Base-by-base conservation (phyloP, 2,329 filamentous ascomycete genomes). In the Plectosphaerella sp. region DNA sequence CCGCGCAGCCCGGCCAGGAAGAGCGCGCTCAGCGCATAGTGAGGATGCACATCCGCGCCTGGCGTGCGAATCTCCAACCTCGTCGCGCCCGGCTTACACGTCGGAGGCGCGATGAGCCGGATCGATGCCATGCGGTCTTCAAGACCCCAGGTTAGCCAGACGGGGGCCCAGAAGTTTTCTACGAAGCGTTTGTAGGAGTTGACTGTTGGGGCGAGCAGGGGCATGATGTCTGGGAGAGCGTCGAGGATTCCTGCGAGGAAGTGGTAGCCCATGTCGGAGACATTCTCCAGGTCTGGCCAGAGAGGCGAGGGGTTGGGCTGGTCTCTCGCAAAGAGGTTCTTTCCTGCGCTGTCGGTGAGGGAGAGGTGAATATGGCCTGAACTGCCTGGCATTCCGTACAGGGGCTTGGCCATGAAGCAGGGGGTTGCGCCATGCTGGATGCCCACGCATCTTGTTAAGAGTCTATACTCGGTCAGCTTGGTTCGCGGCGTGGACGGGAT, bases 151-250 rank as follows among this genome's bases (percentile, higher is more conserved):
- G 83, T 88, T 0, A 90, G 86, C 0, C 86, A 89, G 15, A 90
- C 87, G 0, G 87, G 87, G 0, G 87, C 87, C 87, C 87, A 90
- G 72, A 88, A 90, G 64, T 90, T 90, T 69, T 91, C 87, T 1
- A 90, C 87, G 0, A 91, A 75, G 4, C 87, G 79, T 66, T 91
- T 91, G 71, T 90, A 91, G 48, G 83, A 87, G 69, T 91, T 91
- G 54, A 91, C 76, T 1, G 84, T 90, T 0, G 87, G 87, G 2
- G 86, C 87, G 12, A 90, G 73, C 36, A 90, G 75, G 2, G 87
- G 87, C 87, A 90, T 90, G 57, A 90, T 81, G 60, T 89, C 85
- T 24, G 87, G 84, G 1, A 90, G 74, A 8, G 86, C 87, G 35
- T 85, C 81, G 1, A 90, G 72, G 2, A 90, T 67, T 6, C 87